Evolutionary conservation across 1,139 yeast genomes (phyloP), one percentile per base, ranked within the genome.

Genomic region (Protomyces pachydermus): DNA sequence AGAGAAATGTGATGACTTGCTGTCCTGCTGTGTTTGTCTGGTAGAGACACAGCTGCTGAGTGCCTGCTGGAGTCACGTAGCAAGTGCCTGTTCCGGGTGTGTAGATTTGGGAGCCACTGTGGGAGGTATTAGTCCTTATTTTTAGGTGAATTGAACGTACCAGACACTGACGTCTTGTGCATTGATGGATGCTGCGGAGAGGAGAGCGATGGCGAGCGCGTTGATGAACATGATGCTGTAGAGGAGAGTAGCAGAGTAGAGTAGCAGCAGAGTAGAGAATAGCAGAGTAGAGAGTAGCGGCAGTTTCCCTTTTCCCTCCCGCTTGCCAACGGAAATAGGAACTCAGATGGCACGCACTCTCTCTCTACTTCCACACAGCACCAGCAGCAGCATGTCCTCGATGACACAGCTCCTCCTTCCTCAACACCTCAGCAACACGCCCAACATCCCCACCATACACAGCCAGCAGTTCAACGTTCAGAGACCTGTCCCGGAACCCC

Each of bases 31-130:
- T 58, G 35, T 58, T 52, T 16, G 62, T 52, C 45, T 37, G 38
- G 45, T 58, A 58, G 32, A 58, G 53, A 42, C 62, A 58, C 28
- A 58, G 56, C 34, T 45, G 53, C 16, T 55, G 56, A 16, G 23
- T 20, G 12, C 48, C 48, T 16, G 48, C 20, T 4, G 48, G 48
- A 0, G 48, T 42, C 18, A 18, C 32, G 52, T 38, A 58, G 62
- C 62, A 58, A 16, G 42, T 48, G 32, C 62, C 62, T 35, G 62
- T 58, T 6, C 62, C 62, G 8, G 62, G 56, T 20, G 52, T 39
- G 35, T 52, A 58, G 45, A 58, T 58, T 42, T 58, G 62, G 28
- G 52, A 38, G 35, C 62, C 62, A 58, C 62, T 42, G 48, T 42
- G 25, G 23, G 12, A 20, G 5, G 25, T 16, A 18, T 37, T n/a